Evolutionary conservation across 2,329 filamentous ascomycete genomes (phyloP).

Genomic region (Chaetomiaceae sp.): DNA sequence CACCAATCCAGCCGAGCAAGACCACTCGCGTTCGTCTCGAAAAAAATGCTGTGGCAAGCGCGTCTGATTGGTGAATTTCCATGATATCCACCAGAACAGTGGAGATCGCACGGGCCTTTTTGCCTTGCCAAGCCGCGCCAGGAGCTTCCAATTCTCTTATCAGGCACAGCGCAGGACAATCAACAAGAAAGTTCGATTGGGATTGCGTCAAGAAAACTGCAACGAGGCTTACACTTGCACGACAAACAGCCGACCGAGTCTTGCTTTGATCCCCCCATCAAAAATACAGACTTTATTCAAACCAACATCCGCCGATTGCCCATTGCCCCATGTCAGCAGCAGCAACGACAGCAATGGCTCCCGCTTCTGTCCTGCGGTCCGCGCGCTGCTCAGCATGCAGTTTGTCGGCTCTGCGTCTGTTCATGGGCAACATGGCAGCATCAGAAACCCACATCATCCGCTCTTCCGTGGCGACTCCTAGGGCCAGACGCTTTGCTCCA

Average conservation of each 20-base stretch:
- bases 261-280: too few relatives aligned
- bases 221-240: too few relatives aligned
- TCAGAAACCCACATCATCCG: slow-evolving; percentile 2
- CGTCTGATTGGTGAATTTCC: slow-evolving; percentile 7
- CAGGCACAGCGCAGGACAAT: too few relatives aligned
- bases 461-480: neutral
- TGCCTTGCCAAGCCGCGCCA: neutral
- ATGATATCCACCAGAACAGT: neutral
- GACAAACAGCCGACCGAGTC: too few relatives aligned
- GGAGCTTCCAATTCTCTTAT: too few relatives aligned
- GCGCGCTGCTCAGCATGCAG: slow-evolving; percentile 29
- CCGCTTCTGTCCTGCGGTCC: slow-evolving; percentile 23
- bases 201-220: too few relatives aligned
- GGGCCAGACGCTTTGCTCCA: neutral
- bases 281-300: too few relatives aligned
- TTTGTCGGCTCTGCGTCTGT: slow-evolving; percentile 23
- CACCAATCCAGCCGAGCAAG: neutral
- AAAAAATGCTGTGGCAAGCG: slow-evolving; percentile 4
- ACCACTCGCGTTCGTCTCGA: neutral
- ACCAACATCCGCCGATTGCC: neutral
- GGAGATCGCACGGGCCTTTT: neutral
- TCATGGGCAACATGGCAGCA: slow-evolving; percentile 17
- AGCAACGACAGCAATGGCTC: slow-evolving; percentile 26
- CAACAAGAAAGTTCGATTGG: too few relatives aligned
- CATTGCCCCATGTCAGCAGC: neutral